phyloP scores from a whole-genome alignment of 116 monocot species.

The Cymodocea nodosa region DNA sequence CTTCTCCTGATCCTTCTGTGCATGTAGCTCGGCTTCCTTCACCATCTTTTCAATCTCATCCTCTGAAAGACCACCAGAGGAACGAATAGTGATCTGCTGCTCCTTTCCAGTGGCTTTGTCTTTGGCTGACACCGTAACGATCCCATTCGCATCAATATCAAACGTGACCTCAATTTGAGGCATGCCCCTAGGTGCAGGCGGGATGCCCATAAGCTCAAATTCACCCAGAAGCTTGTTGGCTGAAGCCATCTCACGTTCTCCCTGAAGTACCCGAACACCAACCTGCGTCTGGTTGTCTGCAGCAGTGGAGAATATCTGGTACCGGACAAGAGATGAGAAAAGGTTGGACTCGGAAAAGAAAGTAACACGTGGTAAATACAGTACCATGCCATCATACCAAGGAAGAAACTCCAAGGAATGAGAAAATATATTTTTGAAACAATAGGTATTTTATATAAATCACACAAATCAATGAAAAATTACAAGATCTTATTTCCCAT shows the following conservation, averaged over 20 bases:
- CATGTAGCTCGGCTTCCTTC: slow-evolving; percentile 17
- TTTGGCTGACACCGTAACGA: slow-evolving; percentile 13
- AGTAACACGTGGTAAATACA: not conserved
- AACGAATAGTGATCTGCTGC: slow-evolving; percentile 13
- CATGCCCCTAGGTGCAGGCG: slow-evolving; percentile 13
- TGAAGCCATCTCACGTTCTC: slow-evolving; percentile 15
- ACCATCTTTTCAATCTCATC: slow-evolving; percentile 19
- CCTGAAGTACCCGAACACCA: slow-evolving; percentile 12
- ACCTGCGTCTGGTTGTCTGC: slow-evolving; percentile 15
- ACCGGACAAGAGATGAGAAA: not conserved
- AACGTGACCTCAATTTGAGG: slow-evolving; percentile 16
- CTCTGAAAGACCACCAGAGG: slow-evolving; percentile 12
- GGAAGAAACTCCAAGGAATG: too few relatives aligned
- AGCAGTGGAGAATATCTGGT: slow-evolving; percentile 10
- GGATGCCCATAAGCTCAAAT: slow-evolving; percentile 14
- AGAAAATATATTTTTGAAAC: too few relatives aligned
- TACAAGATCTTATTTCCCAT: too few relatives aligned
- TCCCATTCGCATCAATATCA: slow-evolving; percentile 15
- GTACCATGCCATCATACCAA: not conserved
- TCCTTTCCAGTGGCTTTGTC: slow-evolving; percentile 14
- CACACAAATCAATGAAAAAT: too few relatives aligned
- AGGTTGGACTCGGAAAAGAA: not conserved
- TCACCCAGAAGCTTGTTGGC: slow-evolving; percentile 17
- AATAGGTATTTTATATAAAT: too few relatives aligned
- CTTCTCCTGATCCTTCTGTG: slow-evolving; percentile 15